These are phyloP conservation scores for Schizophyllum amplum DNA, from an alignment of 1,284 basidiomycete genomes.

Conservation along the genomic window DNA sequence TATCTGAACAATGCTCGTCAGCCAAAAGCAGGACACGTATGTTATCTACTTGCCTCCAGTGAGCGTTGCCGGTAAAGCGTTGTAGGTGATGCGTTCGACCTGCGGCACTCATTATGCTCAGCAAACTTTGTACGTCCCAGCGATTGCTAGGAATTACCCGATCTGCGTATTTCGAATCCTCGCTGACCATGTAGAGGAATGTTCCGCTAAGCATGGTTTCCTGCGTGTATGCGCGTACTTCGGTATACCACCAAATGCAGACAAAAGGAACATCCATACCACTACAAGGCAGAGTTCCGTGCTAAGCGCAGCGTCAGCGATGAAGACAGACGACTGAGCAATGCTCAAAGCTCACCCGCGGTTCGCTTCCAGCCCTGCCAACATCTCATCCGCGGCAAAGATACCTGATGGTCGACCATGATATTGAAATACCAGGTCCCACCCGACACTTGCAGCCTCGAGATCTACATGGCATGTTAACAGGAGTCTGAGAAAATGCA, in stretches of 20 bases:
- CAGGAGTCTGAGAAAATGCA: background rate
- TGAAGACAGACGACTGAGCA: too few relatives aligned
- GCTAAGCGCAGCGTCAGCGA: too few relatives aligned
- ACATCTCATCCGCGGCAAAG: slow-evolving; percentile 50
- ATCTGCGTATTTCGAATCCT: slow-evolving; percentile 48
- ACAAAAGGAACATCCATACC: slow-evolving; percentile 26
- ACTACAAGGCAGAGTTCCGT: slow-evolving; percentile 54
- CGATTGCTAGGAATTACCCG: slow-evolving; percentile 24
- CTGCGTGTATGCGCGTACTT: too few relatives aligned
- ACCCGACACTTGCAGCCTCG: slow-evolving; percentile 42
- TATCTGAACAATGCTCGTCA: slow-evolving; percentile 25
- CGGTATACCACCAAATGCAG: too few relatives aligned
- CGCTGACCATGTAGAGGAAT: slow-evolving; percentile 49
- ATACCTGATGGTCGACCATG: slow-evolving; percentile 54
- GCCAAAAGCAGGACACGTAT: background rate
- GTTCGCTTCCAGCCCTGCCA: slow-evolving; percentile 44
- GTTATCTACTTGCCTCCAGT: slow-evolving; percentile 33
- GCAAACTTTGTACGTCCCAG: background rate
- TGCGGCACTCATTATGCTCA: slow-evolving; percentile 12
- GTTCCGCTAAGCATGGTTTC: slow-evolving; percentile 31
- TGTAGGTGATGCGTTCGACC: slow-evolving; percentile 55
- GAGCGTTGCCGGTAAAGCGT: slow-evolving; percentile 46
- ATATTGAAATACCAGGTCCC: slow-evolving; percentile 53
- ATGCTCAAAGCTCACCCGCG: slow-evolving; percentile 32
- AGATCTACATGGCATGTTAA: slow-evolving; percentile 28